phyloP scores from a whole-genome alignment of 306 rosid species.

The Ziziphus jujuba region DNA sequence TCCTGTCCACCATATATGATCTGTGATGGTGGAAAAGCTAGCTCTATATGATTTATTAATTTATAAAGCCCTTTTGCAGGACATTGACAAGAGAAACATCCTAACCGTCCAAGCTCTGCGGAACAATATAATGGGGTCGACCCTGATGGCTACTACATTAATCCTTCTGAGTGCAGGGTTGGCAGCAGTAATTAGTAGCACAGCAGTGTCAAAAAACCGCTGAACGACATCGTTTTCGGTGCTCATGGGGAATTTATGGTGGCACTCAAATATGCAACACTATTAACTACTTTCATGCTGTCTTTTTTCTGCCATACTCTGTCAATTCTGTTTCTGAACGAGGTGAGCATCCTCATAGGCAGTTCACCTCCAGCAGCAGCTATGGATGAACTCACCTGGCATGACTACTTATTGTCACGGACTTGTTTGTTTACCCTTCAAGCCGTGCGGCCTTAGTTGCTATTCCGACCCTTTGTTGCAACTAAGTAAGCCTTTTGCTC shows the following conservation, averaged over 20 bases:
- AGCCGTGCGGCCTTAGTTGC: constrained; percentile 25
- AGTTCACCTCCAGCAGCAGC: not conserved
- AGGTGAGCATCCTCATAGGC: constrained; percentile 23
- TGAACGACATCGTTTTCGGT: constrained; percentile 26
- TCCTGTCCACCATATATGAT: too few species aligned
- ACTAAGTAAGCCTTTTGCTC: too few species aligned
- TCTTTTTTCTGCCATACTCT: constrained; percentile 34
- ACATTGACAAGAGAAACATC: constrained; percentile 40
- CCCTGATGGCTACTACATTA: constrained; percentile 46
- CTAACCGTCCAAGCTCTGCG: constrained; percentile 42
- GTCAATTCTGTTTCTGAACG: constrained; percentile 31
- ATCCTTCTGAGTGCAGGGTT: constrained; percentile 37
- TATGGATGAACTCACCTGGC: not conserved
- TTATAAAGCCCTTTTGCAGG: constrained; percentile 21
- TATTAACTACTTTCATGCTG: constrained; percentile 28
- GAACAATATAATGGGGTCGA: constrained; percentile 45
- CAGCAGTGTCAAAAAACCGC: constrained; percentile 28
- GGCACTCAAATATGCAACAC: constrained; percentile 29
- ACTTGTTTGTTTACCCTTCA: too few species aligned
- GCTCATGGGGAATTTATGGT: constrained; percentile 37
- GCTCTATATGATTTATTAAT: too few species aligned
- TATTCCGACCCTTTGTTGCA: too few species aligned
- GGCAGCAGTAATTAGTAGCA: constrained; percentile 39
- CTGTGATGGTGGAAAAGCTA: too few species aligned
- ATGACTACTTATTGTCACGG: too few species aligned